phyloP scores from a whole-genome alignment of 2,329 filamentous ascomycete species.

The Botrytis fragariae region DNA sequence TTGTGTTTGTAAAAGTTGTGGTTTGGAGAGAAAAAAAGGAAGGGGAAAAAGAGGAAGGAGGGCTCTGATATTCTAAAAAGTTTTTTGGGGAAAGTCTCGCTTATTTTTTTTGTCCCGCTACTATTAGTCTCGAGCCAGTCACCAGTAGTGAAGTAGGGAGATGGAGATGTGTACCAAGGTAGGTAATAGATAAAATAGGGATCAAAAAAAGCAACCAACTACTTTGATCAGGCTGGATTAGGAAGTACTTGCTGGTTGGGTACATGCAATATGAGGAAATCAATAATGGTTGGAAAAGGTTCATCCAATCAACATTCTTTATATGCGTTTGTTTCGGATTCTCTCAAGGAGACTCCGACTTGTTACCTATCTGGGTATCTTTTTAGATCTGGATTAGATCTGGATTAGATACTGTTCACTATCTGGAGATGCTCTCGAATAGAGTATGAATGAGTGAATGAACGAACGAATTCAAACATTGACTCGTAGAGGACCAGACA shows the following conservation, averaged over 20 bases:
- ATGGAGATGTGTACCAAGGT: too few species aligned
- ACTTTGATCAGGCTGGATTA: background rate
- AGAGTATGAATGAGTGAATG: background rate
- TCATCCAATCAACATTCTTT: background rate
- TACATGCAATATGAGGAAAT: background rate
- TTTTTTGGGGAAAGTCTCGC: conserved; percentile 14
- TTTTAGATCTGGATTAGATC: background rate
- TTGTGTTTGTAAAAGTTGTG: conserved; percentile 19
- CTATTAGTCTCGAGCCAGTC: background rate
- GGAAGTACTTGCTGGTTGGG: background rate
- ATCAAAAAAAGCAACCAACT: background rate
- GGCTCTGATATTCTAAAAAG: conserved; percentile 11
- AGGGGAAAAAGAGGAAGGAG: background rate
- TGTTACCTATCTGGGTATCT: background rate
- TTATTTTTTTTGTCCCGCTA: conserved; percentile 10
- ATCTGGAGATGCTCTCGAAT: background rate
- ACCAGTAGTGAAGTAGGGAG: background rate
- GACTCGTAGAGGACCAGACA: too few species aligned
- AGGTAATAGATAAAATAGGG: background rate
- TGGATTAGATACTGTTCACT: background rate
- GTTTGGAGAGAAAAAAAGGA: background rate
- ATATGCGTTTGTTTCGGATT: background rate
- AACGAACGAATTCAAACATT: background rate
- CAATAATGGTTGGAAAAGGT: background rate
- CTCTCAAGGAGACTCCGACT: background rate